A percentile compares a stretch with the other conserved stretches of the same genome.
Evolutionary conservation across 78 protist genomes (phyloP).

Genomic region (Anaeramoeba flamelloides): DNA sequence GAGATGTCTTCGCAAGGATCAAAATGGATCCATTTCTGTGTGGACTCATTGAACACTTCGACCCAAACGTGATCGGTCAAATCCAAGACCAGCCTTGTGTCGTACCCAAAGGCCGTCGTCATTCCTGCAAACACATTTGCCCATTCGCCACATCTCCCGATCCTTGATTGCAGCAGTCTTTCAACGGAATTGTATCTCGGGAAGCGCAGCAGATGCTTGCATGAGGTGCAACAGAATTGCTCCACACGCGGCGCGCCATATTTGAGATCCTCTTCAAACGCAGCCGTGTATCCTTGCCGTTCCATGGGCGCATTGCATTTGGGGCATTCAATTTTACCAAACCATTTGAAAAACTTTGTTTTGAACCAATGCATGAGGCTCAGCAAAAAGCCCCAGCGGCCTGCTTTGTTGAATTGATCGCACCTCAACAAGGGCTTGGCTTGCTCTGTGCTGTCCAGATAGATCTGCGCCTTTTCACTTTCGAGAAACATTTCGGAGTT

Average conservation of each 20-base stretch:
- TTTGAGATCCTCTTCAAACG: neutral
- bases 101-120: constrained; percentile 40
- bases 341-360: constrained; percentile 47
- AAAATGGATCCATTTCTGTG: constrained; percentile 34
- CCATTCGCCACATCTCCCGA: constrained; percentile 80
- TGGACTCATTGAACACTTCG: constrained; percentile 23
- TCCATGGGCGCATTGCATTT: constrained; percentile 6
- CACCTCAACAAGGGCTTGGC: no score
- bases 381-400: no score
- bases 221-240: constrained; percentile 37
- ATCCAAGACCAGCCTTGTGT: constrained; percentile 51
- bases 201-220: constrained; percentile 19
- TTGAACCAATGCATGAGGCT: constrained; percentile 55
- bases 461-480: no score
- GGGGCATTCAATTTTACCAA: constrained; percentile 40
- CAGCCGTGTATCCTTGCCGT: neutral
- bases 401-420: no score
- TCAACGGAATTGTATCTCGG: constrained; percentile 53
- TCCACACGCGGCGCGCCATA: constrained; percentile 38
- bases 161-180: constrained; percentile 38
- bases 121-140: constrained; percentile 32
- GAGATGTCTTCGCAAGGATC: constrained; percentile 38
- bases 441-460: no score
- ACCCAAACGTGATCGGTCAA: constrained; percentile 80
- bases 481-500: no score